Conservation (phyloP, 2,329 filamentous ascomycete genomes). For the Stemphylium vesicarium region DNA sequence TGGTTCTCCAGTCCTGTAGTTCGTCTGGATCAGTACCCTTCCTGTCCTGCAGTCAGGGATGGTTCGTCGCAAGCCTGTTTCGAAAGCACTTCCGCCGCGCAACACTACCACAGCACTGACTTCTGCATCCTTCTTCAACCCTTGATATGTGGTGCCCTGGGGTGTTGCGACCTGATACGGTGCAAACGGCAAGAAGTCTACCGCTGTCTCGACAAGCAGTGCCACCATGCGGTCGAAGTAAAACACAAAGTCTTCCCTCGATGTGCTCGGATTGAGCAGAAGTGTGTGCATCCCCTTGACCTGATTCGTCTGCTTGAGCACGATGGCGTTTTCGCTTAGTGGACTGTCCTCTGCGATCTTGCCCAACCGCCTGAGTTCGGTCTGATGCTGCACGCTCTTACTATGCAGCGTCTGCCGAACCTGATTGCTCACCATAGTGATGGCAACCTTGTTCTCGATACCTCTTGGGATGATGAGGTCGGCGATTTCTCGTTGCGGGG, state of each 20-base stretch:
- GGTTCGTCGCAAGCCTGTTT: conserved; percentile 85
- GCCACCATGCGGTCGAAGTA: conserved; percentile 91
- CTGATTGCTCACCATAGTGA: conserved; percentile 93
- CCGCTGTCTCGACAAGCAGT: conserved; percentile 76
- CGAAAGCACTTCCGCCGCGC: conserved; percentile 85
- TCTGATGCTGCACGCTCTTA: conserved; percentile 83
- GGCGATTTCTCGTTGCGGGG: conserved; percentile 88
- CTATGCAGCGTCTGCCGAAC: conserved; percentile 85
- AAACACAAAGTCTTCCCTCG: conserved; percentile 91
- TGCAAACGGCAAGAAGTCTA: conserved; percentile 67
- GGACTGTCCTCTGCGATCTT: conserved; percentile 72
- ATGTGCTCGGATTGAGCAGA: conserved; percentile 78
- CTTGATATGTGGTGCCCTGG: conserved; percentile 70
- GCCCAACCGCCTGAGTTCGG: conserved; percentile 78
- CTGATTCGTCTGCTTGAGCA: conserved; percentile 80
- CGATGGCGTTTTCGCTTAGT: conserved; percentile 74
- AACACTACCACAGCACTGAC: conserved; percentile 78
- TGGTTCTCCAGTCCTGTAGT: conserved; percentile 73
- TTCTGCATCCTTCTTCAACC: conserved; percentile 72
- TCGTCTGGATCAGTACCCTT: conserved; percentile 88
- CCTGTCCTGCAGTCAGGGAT: conserved; percentile 93
- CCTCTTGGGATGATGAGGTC: conserved; percentile 95
- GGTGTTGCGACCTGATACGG: conserved; percentile 72
- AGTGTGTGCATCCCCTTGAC: conserved; percentile 89
- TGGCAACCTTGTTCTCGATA: conserved; percentile 92